These are phyloP conservation scores for Chrysanthemum seticuspe DNA, from an alignment of 129 eudicot genomes.

Conservation along the genomic window DNA sequence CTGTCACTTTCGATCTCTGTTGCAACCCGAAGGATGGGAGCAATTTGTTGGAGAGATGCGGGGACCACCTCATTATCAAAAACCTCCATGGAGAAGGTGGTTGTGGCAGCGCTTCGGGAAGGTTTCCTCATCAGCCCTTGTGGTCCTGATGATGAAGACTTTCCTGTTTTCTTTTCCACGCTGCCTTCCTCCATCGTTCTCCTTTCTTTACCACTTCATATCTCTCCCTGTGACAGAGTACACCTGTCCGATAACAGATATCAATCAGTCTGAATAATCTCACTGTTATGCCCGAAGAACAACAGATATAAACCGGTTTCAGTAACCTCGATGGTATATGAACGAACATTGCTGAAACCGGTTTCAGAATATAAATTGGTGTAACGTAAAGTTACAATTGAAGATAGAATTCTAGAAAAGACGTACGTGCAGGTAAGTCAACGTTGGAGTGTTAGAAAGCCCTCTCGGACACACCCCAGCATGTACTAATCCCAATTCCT, in stretches of 20 bases:
- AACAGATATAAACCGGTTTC: constrained; percentile 5
- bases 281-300: background rate
- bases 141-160: constrained; percentile 32
- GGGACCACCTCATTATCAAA: constrained; percentile 96
- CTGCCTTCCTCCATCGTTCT: constrained; percentile 31
- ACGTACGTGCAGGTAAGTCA: constrained; percentile 12
- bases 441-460: background rate
- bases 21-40: constrained; percentile 91
- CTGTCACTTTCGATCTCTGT: constrained; percentile 72
- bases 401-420: constrained; percentile 2
- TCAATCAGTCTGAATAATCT: constrained; percentile 13
- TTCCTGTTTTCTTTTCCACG: constrained; percentile 19
- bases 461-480: constrained; percentile 1
- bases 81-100: constrained; percentile 85
- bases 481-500: constrained; percentile 1
- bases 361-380: background rate
- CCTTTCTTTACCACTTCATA: constrained; percentile 35
- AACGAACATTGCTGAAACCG: background rate
- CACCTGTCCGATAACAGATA: constrained; percentile 11
- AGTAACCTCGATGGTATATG: background rate
- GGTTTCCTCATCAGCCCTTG: constrained; percentile 60
- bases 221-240: constrained; percentile 17
- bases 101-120: constrained; percentile 82
- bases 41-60: constrained; percentile 81
- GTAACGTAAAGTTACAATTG: background rate